Conservation (phyloP, 176 grass and related monocot species). For the Tuctoria greenei region DNA sequence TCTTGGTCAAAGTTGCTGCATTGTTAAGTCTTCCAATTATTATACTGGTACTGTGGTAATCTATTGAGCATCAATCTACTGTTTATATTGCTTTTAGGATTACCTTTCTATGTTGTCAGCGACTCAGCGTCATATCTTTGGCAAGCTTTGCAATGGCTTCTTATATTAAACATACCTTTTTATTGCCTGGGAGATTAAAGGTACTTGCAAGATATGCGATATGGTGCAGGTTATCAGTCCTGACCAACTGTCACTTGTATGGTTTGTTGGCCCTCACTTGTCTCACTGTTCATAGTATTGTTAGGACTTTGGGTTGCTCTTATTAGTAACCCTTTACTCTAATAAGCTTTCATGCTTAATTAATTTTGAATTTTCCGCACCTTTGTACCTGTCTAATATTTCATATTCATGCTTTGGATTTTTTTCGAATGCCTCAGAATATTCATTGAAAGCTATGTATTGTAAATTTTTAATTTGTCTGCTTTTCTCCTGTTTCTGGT, state of each 20-base stretch:
- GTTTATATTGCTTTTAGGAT: conserved; percentile 6
- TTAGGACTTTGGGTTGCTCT: not conserved
- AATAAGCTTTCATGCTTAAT: not conserved
- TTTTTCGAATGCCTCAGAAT: not conserved
- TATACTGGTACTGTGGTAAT: not conserved
- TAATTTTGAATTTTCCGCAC: conserved; percentile 2
- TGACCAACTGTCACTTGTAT: conserved; percentile 6
- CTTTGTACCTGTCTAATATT: not conserved
- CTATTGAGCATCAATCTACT: not conserved
- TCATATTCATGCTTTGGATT: not conserved
- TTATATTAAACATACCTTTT: not conserved
- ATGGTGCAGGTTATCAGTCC: not conserved
- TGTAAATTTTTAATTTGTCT: conserved; percentile 21
- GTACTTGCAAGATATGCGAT: not conserved
- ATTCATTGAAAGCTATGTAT: not conserved
- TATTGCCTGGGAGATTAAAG: not conserved
- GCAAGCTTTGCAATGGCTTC: not conserved
- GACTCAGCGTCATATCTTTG: not conserved
- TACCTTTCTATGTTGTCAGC: not conserved
- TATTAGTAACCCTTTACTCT: not conserved
- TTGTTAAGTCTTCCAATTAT: conserved; percentile 16
- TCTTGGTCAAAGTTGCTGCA: not conserved
- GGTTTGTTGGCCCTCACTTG: not conserved
- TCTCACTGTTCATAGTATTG: not conserved
- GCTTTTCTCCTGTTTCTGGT: conserved; percentile 17